A percentile compares a stretch with the other conserved stretches of the same genome.
phyloP scores from a whole-genome alignment of 441 rosid species.

The Populus hybrid region DNA sequence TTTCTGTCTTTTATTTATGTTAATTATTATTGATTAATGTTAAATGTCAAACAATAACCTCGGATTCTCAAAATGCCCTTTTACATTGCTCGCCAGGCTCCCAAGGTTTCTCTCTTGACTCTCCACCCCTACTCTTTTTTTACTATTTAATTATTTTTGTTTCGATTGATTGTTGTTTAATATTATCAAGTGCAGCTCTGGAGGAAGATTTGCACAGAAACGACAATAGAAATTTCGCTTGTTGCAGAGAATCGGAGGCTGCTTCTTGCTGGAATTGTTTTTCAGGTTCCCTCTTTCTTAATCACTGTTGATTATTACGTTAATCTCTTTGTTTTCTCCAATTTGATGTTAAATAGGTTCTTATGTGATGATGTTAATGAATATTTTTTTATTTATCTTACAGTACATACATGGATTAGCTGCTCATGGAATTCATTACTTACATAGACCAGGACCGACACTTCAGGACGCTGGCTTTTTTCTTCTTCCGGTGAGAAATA shows the following conservation, averaged over 20 bases:
- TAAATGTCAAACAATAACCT: constrained; percentile 10
- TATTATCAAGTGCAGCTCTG: constrained; percentile 51
- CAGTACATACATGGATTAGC: constrained; percentile 97
- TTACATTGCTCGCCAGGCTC: constrained; percentile 86
- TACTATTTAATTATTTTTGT: not conserved
- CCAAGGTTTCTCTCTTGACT: constrained; percentile 50
- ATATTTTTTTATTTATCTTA: not conserved
- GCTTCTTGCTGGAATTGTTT: constrained; percentile 78
- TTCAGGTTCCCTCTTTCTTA: constrained; percentile 54
- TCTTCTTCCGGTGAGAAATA: constrained; percentile 64
- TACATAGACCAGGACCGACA: constrained; percentile 82
- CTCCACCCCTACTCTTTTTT: not conserved
- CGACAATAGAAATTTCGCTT: constrained; percentile 59
- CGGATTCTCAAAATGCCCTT: constrained; percentile 53
- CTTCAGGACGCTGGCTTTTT: constrained; percentile 86
- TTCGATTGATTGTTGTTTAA: not conserved
- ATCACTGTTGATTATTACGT: not conserved
- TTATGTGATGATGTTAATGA: not conserved
- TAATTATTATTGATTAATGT: not conserved
- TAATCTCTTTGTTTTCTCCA: not conserved
- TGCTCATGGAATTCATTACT: constrained; percentile 91
- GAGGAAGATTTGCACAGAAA: constrained; percentile 78
- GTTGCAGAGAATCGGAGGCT: constrained; percentile 79
- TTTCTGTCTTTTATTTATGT: not conserved
- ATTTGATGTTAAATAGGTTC: not conserved